Conservation (phyloP, 495 filamentous ascomycete genomes). For the Aspergillus steynii region DNA sequence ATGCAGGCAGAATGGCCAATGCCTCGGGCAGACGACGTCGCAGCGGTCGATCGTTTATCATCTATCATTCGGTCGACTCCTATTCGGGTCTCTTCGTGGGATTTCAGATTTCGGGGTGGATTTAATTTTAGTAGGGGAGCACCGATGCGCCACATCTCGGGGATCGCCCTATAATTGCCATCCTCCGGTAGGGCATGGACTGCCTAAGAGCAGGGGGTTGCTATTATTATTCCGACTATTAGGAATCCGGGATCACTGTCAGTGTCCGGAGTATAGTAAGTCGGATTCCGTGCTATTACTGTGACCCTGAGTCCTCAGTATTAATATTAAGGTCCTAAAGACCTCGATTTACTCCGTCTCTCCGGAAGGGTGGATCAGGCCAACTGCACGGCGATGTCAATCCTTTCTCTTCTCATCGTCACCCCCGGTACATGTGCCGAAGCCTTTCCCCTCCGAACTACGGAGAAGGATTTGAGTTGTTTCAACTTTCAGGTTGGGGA, state of each 20-base stretch:
- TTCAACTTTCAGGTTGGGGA: neutral
- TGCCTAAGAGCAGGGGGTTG: neutral
- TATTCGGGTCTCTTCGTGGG: no score
- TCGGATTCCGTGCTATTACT: no score
- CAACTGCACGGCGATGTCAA: neutral
- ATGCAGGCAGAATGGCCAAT: no score
- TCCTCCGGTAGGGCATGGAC: neutral
- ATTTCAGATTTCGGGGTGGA: no score
- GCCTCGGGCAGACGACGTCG: no score
- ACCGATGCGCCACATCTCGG: neutral
- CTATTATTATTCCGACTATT: neutral
- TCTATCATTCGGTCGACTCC: no score
- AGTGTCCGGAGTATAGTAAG: no score
- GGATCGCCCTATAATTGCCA: neutral
- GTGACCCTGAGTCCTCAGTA: no score
- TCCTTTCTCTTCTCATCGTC: neutral
- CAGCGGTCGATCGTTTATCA: no score
- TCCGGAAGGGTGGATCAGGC: neutral
- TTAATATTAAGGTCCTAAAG: no score
- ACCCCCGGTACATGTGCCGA: neutral
- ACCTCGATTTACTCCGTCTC: no score
- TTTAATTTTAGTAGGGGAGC: neutral
- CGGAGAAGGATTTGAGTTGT: neutral
- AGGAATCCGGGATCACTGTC: no score
- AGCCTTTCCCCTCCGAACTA: neutral